Evolutionary conservation across 148 eudicot species (phyloP), one percentile per base, ranked within the genome.

Genomic region (Rheum nobile): DNA sequence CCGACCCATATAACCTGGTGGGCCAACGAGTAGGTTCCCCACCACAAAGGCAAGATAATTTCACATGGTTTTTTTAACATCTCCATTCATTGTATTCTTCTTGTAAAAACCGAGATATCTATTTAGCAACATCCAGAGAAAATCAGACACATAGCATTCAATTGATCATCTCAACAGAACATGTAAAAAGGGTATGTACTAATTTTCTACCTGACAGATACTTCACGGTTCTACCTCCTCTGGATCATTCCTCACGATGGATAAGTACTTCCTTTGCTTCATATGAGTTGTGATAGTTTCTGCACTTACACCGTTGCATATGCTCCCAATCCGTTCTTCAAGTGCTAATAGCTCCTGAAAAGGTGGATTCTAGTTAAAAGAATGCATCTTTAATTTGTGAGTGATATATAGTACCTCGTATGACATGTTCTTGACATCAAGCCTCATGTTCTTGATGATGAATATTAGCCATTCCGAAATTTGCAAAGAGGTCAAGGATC

Each of bases 371-470:
- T 28, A 21, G 28, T 52, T n/a, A 19, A 7, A 11, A 21, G 21
- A n/a, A 1, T 7, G 4, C 6, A 8, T n/a, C n/a, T n/a, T n/a
- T n/a, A n/a, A n/a, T n/a, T n/a, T n/a, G n/a, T n/a, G n/a, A n/a
- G n/a, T n/a, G n/a, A n/a, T n/a, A n/a, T n/a, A n/a, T n/a, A n/a
- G 8, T 71, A 79, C 81, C 81, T 75, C 81, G 55, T 79, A 79
- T 4, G 81, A 70, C 81, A 78, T 67, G 19, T 50, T 26, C 39
- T 78, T 70, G 22, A 73, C 44, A 22, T 77, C 72, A n/a, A 72
- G 47, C 42, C 98, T 85, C 98, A 91, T 89, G 76, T 93, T 97
- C 84, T 95, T 86, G 52, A 81, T 93, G 97, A 63, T 89, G 95
- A 71, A 82, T 74, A 79, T 89, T 92, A 42, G 88, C 86, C 95